A percentile compares a stretch with the other conserved stretches of the same genome.
Evolutionary conservation across 2,329 filamentous ascomycete genomes (phyloP).

Genomic region (Pseudogymnoascus sp.): DNA sequence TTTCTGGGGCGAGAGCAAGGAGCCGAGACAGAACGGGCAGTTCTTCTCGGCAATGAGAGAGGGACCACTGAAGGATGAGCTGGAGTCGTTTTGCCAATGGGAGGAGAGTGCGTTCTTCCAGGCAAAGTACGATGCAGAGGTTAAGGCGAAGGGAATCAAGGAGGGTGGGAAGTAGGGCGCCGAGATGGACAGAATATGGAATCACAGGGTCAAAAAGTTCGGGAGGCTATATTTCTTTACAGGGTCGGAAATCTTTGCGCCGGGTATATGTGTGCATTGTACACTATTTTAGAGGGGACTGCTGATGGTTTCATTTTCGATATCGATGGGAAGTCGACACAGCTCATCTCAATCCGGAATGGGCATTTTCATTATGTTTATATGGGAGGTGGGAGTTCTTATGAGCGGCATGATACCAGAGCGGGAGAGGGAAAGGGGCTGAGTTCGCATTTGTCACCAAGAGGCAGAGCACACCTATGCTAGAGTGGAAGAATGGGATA

Average conservation of each 20-base stretch:
- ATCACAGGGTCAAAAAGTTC: neutral
- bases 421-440: neutral
- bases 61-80: conserved; percentile 15
- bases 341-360: neutral
- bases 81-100: conserved; percentile 19
- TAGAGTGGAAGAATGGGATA: neutral
- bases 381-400: conserved; percentile 2
- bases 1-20: conserved; percentile 23
- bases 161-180: neutral
- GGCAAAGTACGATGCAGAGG: neutral
- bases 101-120: conserved; percentile 14
- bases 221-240: neutral
- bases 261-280: neutral
- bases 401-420: conserved; percentile 6
- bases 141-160: neutral
- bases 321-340: neutral
- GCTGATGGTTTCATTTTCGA: neutral
- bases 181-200: neutral
- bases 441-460: neutral
- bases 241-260: neutral
- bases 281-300: neutral
- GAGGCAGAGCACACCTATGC: neutral
- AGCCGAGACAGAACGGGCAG: conserved; percentile 14
- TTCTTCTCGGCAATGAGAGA: conserved; percentile 17
- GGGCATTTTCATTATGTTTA: conserved; percentile 2